A percentile compares a stretch with the other conserved stretches of the same genome.
These are phyloP conservation scores for Yarrowia deformans DNA, from an alignment of 805 yeast genomes.

Conservation along the genomic window DNA sequence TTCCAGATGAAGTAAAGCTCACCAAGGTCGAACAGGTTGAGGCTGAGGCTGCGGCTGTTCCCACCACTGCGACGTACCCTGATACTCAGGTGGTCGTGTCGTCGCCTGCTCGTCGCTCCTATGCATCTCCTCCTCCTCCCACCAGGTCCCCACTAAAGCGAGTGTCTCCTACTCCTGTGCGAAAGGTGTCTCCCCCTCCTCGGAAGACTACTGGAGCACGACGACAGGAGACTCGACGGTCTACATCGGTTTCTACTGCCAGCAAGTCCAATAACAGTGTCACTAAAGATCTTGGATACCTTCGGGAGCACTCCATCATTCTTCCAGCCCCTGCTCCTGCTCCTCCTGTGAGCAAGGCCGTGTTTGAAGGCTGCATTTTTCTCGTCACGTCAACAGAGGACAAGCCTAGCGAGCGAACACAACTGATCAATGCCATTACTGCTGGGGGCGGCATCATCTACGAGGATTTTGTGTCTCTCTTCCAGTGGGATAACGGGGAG, in stretches of 20 bases:
- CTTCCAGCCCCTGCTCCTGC: background rate
- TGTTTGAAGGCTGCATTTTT: slow-evolving; percentile 29
- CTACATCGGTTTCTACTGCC: slow-evolving; percentile 3
- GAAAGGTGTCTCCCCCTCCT: slow-evolving; percentile 6
- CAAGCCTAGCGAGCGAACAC: background rate
- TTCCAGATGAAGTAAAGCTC: slow-evolving; percentile 7
- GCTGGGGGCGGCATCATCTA: slow-evolving; percentile 22
- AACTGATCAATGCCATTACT: slow-evolving; percentile 2
- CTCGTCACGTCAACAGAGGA: slow-evolving; percentile 14
- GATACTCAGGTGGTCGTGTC: slow-evolving; percentile 2
- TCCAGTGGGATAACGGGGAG: slow-evolving; percentile 14
- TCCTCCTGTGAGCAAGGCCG: slow-evolving; percentile 9
- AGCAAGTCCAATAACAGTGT: slow-evolving; percentile 17
- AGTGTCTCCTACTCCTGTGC: background rate
- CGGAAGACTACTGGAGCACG: background rate
- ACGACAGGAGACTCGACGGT: slow-evolving; percentile 12
- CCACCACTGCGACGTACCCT: background rate
- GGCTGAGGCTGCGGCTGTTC: background rate
- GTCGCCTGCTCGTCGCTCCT: background rate
- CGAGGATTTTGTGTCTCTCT: slow-evolving; percentile 30
- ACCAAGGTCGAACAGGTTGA: background rate
- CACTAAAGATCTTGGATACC: background rate
- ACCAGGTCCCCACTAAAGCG: background rate
- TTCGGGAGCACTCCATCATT: slow-evolving; percentile 9
- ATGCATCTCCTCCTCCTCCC: background rate